Evolutionary conservation across 768 basidiomycete species (phyloP), one percentile per base, ranked within the genome.

Genomic region (Russula griseocarnosa): DNA sequence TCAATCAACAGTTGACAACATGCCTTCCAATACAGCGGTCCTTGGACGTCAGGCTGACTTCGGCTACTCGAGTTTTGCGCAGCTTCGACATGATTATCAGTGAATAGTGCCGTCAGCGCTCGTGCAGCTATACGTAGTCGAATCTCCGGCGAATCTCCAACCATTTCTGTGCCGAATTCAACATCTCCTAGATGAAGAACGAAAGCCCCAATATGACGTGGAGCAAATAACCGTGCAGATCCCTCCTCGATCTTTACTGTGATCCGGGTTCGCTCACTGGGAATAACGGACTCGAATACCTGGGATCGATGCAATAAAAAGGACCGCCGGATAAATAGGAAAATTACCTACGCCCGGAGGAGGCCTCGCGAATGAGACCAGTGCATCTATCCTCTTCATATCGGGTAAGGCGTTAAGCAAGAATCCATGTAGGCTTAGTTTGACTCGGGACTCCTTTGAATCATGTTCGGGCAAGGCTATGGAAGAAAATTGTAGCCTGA

Each of bases 221-320:
- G 82, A 1, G 87, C 82, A 24, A 83, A 76, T 1, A 83, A 63
- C 55, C 86, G 84, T 13, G 91, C 69, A 0, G 91, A 89, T 11
- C 85, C 82, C 69, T 94, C 88, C 20, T 76, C 63, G 24, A 94
- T 70, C 66, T 80, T 82, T 38, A 95, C 64, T n/a, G 80, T 77
- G 28, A 98, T 74, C 13, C 79, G 77, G 7, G 94, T 98, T 49
- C 88, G 76, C 72, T 98, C 97, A 60, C 82, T 93, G 1, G 97
- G 97, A 18, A 94, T 84, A 14, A 97, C 94, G 26, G 92, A 82
- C 73, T 95, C 95, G 71, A 99, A 99, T 0, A 90, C 88, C 94
- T 86, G 64, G 2, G 79, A 55, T 36, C 7, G 40, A 54, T 42
- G 36, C 58, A 49, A 49, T 63, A 36, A 65, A 28, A 36, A n/a